Percentiles rank a stretch among this genome's conserved stretches.
These are phyloP conservation scores for Calocera viscosa DNA, from an alignment of 768 basidiomycete species.

Conservation along the genomic window DNA sequence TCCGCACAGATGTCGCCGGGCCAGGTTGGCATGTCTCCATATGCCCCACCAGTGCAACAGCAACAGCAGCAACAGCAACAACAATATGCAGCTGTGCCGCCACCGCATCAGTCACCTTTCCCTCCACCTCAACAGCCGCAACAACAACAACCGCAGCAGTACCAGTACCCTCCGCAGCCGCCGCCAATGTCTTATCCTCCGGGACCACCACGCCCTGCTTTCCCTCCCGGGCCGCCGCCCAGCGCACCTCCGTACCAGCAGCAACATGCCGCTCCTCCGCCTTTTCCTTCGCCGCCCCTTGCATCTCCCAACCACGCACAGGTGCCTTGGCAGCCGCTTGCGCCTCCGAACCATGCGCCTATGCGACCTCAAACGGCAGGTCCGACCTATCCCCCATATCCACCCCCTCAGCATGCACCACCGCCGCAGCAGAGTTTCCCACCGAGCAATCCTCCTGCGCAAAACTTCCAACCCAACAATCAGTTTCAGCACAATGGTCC, in stretches of 20 bases:
- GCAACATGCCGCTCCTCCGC: slow-evolving; percentile 10
- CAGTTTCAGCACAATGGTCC: not conserved
- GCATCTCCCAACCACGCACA: slow-evolving; percentile 1
- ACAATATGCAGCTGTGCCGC: not conserved
- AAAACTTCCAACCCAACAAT: not conserved
- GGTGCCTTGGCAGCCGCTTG: slow-evolving; percentile 8
- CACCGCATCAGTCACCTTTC: not conserved
- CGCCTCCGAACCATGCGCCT: not conserved
- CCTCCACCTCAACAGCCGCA: slow-evolving; percentile 10
- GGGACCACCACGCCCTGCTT: slow-evolving; percentile 10
- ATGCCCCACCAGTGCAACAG: not conserved
- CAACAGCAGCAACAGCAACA: not conserved
- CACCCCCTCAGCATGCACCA: not conserved
- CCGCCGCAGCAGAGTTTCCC: not conserved
- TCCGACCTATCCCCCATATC: not conserved
- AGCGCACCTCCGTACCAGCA: not conserved
- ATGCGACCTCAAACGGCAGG: not conserved
- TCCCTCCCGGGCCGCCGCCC: slow-evolving; percentile 11
- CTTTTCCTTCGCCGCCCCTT: slow-evolving; percentile 10
- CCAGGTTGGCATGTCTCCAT: too few relatives aligned
- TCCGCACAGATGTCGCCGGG: not conserved
- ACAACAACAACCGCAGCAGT: slow-evolving; percentile 9
- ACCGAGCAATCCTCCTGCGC: not conserved
- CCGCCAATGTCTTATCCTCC: slow-evolving; percentile 9
- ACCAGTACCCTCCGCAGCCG: not conserved